Conservation (phyloP, 495 filamentous ascomycete species). For the Diplogelasinospora grovesii region DNA sequence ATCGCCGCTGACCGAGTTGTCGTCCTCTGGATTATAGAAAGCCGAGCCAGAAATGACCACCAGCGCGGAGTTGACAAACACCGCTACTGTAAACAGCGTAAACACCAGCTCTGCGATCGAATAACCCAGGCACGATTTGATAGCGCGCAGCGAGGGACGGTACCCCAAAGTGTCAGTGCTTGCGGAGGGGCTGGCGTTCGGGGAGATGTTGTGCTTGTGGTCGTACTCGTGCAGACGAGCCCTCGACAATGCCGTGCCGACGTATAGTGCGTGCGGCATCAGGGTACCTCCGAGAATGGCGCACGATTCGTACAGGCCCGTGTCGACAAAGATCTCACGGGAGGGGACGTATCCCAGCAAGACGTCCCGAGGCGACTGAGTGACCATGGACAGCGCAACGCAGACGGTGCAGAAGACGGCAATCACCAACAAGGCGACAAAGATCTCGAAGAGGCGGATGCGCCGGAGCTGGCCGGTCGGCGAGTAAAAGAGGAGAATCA, state of each 20-base stretch:
- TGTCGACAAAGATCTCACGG: conserved; percentile 11
- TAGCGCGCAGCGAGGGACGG: conserved; percentile 61
- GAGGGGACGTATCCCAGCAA: conserved; percentile 14
- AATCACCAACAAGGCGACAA: conserved; percentile 8
- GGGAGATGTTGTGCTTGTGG: conserved; percentile 5
- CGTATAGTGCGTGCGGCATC: conserved; percentile 16
- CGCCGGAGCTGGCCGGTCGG: conserved; percentile 11
- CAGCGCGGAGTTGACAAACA: conserved; percentile 75
- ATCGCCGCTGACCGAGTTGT: conserved; percentile 36
- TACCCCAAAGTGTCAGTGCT: conserved; percentile 46
- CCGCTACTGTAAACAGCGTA: conserved; percentile 66
- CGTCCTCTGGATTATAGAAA: conserved; percentile 39
- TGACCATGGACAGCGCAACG: conserved; percentile 14
- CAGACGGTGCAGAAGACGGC: conserved; percentile 15
- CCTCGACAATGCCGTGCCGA: conserved; percentile 13
- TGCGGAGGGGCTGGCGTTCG: not conserved
- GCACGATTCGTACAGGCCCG: conserved; percentile 14
- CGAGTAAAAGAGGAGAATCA: conserved; percentile 16
- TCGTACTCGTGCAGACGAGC: conserved; percentile 10
- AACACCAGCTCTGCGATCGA: conserved; percentile 59
- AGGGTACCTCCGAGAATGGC: conserved; percentile 14
- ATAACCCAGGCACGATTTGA: conserved; percentile 62
- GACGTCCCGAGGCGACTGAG: conserved; percentile 4
- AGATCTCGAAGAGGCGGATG: conserved; percentile 15
- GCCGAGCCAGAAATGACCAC: conserved; percentile 72